Base-by-base conservation (phyloP, 2,329 filamentous ascomycete genomes). In the Claviceps sp. region DNA sequence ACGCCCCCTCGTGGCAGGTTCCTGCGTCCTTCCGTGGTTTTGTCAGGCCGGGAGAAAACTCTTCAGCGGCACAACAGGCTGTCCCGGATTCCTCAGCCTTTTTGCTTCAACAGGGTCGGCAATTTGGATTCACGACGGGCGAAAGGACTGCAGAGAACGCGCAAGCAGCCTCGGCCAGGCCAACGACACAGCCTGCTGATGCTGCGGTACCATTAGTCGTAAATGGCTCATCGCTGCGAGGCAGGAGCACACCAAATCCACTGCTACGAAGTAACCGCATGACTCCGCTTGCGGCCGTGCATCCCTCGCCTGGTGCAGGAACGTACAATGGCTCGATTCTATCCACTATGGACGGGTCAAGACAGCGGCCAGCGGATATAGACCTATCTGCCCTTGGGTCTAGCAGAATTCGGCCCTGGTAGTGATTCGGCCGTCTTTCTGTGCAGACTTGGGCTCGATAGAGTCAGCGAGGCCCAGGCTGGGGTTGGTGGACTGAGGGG, bases 331-430 rank as follows among this genome's bases (percentile, higher is more conserved):
- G 38, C 24, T 30, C 45, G 16, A n/a, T 16, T n/a, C 5, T 37
- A 20, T 26, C 45, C 11, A 18, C 18, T n/a, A 30, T 37, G 38
- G 30, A 37, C 7, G 16, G 18, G 24, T 16, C 41, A 41, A 26
- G 24, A 22, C 45, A 47, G 30, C 47, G 13, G 14, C 40, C 50
- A n/a, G 24, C 16, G 8, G 50, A 50, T 46, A 5, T 48, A 14
- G 50, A 55, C 24, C 9, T 37, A 24, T 37, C 47, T 14, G 40
- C 43, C 5, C 42, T 52, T 41, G 38, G 34, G 4, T 48, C 50
- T 8, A 41, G 43, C 22, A 55, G 53, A 22, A 52, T 44, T 30
- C 47, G 53, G 11, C 53, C 53, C n/a, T 55, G 53, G 53, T 52
- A 40, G 34, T 44, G 26, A 46, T 7, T 26, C 38, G 30, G 30